These are phyloP conservation scores for Tetradesmus obliquus DNA, from an alignment of 139 green algal genomes.

Conservation along the genomic window DNA sequence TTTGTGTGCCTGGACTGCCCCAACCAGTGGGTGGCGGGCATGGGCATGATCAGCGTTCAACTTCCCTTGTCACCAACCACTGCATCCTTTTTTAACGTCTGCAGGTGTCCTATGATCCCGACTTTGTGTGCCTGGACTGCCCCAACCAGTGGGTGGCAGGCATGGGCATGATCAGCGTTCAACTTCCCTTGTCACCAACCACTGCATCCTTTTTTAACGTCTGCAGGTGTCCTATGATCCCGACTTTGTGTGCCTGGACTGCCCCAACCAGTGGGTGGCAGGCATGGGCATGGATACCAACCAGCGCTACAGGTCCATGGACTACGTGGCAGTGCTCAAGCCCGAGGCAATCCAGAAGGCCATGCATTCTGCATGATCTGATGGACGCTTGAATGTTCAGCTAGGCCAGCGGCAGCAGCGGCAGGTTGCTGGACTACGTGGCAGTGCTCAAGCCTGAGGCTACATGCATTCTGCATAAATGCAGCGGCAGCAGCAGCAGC, in stretches of 20 bases:
- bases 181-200: no score
- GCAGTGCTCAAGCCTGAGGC: constrained; percentile 47
- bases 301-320: constrained; percentile 36
- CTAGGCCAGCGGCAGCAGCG: no score
- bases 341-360: constrained; percentile 39
- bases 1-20: constrained; percentile 45
- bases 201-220: no score
- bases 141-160: constrained; percentile 43
- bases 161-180: constrained; percentile 50
- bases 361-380: not conserved
- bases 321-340: constrained; percentile 46
- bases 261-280: constrained; percentile 32
- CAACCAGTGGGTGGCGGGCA: constrained; percentile 39
- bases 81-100: no score
- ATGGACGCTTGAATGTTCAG: no score
- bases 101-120: constrained; percentile 28
- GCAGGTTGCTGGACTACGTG: constrained; percentile 31
- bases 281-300: constrained; percentile 52
- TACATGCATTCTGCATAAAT: not conserved
- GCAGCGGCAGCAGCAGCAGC: not conserved
- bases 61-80: no score
- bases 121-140: constrained; percentile 44
- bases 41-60: constrained; percentile 49
- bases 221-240: not conserved
- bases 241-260: constrained; percentile 45